Evolutionary conservation across 2,329 filamentous ascomycete genomes (phyloP).

Genomic region (Aspergillus cejpii): DNA sequence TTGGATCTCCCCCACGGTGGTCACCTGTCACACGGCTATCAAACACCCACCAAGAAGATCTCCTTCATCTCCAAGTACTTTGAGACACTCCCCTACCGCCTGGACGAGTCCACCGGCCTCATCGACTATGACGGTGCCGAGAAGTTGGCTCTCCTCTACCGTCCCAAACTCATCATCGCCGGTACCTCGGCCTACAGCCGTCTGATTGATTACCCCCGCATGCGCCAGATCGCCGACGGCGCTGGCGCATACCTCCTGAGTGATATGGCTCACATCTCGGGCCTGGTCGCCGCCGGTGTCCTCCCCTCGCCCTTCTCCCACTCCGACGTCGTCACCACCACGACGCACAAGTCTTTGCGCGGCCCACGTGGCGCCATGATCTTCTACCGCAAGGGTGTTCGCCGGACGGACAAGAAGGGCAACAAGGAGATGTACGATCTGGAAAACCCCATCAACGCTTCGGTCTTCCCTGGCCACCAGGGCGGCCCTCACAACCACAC

Average conservation of each 20-base stretch:
- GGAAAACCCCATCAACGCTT: slow-evolving; percentile 95
- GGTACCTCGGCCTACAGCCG: slow-evolving; percentile 98
- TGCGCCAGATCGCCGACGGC: slow-evolving; percentile 91
- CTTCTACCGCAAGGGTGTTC: slow-evolving; percentile 97
- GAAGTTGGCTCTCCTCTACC: slow-evolving; percentile 84
- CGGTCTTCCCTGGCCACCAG: slow-evolving; percentile 98
- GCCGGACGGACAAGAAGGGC: slow-evolving; percentile 84
- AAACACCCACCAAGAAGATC: slow-evolving; percentile 93
- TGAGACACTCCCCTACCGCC: slow-evolving; percentile 94
- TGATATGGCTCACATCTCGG: slow-evolving; percentile 98
- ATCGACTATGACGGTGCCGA: slow-evolving; percentile 95
- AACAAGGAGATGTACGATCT: slow-evolving; percentile 89
- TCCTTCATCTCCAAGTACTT: slow-evolving; percentile 98
- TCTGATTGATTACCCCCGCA: slow-evolving; percentile 90
- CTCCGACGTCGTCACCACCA: slow-evolving; percentile 95
- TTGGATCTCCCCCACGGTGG: slow-evolving; percentile 90
- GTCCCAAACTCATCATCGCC: slow-evolving; percentile 91
- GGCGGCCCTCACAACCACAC: slow-evolving; percentile 99
- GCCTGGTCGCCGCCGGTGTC: slow-evolving; percentile 84
- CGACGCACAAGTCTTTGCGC: slow-evolving; percentile 97
- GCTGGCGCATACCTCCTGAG: slow-evolving; percentile 92
- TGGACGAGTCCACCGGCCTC: slow-evolving; percentile 69
- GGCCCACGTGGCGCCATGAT: slow-evolving; percentile 99
- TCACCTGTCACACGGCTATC: slow-evolving; percentile 94
- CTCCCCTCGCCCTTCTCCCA: slow-evolving; percentile 88